Base-by-base conservation (phyloP, 768 basidiomycete genomes). In the Astraeus odoratus region DNA sequence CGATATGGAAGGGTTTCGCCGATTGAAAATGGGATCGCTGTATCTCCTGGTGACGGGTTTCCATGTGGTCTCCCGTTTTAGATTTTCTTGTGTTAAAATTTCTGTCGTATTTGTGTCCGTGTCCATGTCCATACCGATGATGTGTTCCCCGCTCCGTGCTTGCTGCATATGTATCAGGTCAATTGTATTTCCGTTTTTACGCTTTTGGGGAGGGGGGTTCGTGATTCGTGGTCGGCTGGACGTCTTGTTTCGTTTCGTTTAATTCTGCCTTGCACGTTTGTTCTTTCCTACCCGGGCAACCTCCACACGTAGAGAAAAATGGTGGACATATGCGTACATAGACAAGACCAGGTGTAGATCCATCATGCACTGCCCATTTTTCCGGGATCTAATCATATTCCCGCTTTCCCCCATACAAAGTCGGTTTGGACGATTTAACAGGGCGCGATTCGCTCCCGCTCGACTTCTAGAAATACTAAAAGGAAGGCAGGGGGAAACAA, bases 1-100 rank as follows among this genome's bases (percentile, higher is more conserved):
- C 65, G 19, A 18, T 19, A 13, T 10, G 37, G 15, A 13, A 10
- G 22, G 20, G n/a, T 39, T 15, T 22, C 22, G 15, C 37, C 8
- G 23, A 5, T n/a, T n/a, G 16, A 20, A 36, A 24, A 5, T 24
- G 62, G 60, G 50, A 39, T 46, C 50, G 58, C 51, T 52, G 49
- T 52, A 49, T 53, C 47, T 39, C 26, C 39, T 58, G 48, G 19
- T 46, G 39, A 39, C 36, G 43, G 13, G 50, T 27, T 12, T 22
- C 22, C 31, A 5, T 18, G 43, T 36, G 20, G 49, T 54, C n/a
- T 43, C 58, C 46, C 62, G 51, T 54, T 58, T 57, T 64, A 57
- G 56, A 64, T 51, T 50, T 62, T 64, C 62, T 64, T 66, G 64
- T 51, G 64, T 49, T 42, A 36, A 54, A 46, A 61, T 62, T n/a